Evolutionary conservation across 2,329 filamentous ascomycete species (phyloP), one percentile per base, ranked within the genome.

Genomic region (Helminthosporium solani): DNA sequence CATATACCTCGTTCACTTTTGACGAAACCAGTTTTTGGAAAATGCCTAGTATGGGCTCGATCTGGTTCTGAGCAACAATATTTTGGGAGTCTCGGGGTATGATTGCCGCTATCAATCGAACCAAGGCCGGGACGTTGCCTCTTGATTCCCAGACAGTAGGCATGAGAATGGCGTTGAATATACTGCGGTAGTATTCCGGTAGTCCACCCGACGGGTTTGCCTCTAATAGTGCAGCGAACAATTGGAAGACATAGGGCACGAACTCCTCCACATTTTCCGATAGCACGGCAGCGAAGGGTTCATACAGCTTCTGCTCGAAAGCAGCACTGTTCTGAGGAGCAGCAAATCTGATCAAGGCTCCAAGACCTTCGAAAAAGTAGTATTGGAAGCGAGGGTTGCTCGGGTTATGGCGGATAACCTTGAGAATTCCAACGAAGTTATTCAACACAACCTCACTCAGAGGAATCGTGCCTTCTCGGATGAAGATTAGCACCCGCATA

Each of bases 351-450:
- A 97, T 88, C 38, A 99, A 78, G 14, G 94, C 92, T 27, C 94
- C 94, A 36, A 99, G 76, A 2, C 90, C 88, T 74, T 99, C 94
- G 53, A 99, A 99, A 68, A 96, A 90, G 71, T 92, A 99, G 76
- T 99, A 99, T 74, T 96, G 96, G 75, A 99, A 99, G 11, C 90
- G 83, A 2, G 94, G 94, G 71, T 99, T 99, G 75, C 91, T 96
- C 0, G 94, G 94, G 70, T 99, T 99, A 58, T 87, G 82, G 65
- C 90, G 87, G 71, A 97, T 97, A 57, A 95, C 85, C 61, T 87
- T 87, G 39, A 91, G 96, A 60, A 99, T 96, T 50, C 81, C 86
- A 63, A 95, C 84, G 48, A 99, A 81, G 68, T 95, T 90, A 42
- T 83, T 81, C 42, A 97, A 75, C n/a, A 95, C 83, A 56, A 80